Evolutionary conservation across 768 basidiomycete genomes (phyloP).

Genomic region (Tylopilus rubrobrunneus): DNA sequence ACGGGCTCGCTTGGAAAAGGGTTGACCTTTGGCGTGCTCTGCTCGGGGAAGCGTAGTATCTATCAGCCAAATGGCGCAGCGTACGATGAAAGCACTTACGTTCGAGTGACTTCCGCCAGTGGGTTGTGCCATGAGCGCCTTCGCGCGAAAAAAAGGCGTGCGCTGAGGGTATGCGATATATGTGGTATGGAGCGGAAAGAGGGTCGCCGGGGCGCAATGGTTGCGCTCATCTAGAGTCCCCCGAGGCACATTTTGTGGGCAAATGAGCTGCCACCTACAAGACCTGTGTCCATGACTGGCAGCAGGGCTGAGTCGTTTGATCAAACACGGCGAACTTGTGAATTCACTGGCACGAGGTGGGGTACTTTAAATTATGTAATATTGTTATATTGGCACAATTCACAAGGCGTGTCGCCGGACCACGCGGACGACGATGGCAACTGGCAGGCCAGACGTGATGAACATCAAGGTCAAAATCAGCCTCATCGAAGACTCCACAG

Average conservation of each 20-base stretch:
- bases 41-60: not conserved
- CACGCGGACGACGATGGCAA: too few relatives aligned
- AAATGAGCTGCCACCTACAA: constrained; percentile 1
- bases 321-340: constrained; percentile 17
- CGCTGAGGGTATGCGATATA: constrained; percentile 15
- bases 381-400: too few relatives aligned
- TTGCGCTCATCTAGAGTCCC: constrained; percentile 2
- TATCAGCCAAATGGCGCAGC: not conserved
- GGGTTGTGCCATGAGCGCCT: constrained; percentile 1
- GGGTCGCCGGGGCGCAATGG: not conserved
- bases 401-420: too few relatives aligned
- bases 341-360: not conserved
- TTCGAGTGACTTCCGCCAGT: not conserved
- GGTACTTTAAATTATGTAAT: too few relatives aligned
- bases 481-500: not conserved
- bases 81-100: constrained; percentile 8
- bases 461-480: not conserved
- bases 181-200: not conserved
- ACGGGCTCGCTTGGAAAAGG: not conserved
- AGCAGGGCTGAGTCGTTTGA: constrained; percentile 4
- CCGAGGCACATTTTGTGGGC: not conserved
- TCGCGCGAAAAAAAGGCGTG: not conserved
- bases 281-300: not conserved
- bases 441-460: not conserved
- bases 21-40: constrained; percentile 6